These are phyloP conservation scores for Pisolithus sp. DNA, from an alignment of 768 basidiomycete species.

Conservation along the genomic window DNA sequence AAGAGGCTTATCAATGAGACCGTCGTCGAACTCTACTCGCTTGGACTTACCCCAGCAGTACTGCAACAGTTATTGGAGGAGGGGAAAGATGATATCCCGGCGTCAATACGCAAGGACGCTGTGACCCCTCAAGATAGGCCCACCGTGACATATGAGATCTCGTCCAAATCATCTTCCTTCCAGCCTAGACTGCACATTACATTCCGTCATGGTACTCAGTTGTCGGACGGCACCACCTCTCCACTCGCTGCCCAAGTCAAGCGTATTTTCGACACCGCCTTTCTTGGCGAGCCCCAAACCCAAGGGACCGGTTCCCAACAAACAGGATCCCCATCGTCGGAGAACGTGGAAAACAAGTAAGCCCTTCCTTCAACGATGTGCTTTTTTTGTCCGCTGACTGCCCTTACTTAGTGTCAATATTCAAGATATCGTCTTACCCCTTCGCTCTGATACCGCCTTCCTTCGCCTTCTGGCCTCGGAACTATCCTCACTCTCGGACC, in stretches of 20 bases:
- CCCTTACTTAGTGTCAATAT: constrained; percentile 4
- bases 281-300: background rate
- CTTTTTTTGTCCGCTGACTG: background rate
- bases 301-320: background rate
- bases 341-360: constrained; percentile 5
- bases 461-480: constrained; percentile 64
- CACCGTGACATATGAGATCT: constrained; percentile 53
- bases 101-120: background rate
- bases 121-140: background rate
- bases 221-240: background rate
- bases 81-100: constrained; percentile 7
- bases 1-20: constrained; percentile 87
- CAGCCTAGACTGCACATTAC: constrained; percentile 56
- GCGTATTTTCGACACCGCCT: constrained; percentile 7
- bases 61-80: constrained; percentile 38
- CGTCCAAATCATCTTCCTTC: constrained; percentile 37
- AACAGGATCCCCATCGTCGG: background rate
- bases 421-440: constrained; percentile 66
- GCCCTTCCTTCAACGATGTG: background rate
- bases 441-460: constrained; percentile 77
- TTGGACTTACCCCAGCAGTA: constrained; percentile 53
- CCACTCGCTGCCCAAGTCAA: constrained; percentile 6
- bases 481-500: constrained; percentile 46
- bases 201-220: constrained; percentile 20
- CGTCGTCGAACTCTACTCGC: constrained; percentile 64